Conservation (phyloP, 2,329 filamentous ascomycete genomes). For the Xylariales sp. region DNA sequence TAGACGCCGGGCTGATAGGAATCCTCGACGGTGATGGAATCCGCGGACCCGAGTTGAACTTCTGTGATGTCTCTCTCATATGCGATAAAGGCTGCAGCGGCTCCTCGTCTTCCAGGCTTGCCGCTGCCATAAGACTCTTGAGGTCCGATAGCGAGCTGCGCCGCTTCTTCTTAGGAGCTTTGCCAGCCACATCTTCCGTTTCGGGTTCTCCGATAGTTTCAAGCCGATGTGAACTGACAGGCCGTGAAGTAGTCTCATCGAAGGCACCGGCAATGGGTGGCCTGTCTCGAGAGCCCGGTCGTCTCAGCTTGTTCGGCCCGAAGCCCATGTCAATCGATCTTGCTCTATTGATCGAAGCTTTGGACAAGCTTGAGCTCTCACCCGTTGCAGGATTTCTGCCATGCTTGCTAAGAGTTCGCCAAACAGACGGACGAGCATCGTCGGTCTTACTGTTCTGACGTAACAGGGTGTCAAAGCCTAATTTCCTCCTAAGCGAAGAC, state of each 20-base stretch:
- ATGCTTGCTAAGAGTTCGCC: slow-evolving; percentile 85
- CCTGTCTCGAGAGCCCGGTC: slow-evolving; percentile 54
- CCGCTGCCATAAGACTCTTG: slow-evolving; percentile 60
- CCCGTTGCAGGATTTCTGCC: slow-evolving; percentile 54
- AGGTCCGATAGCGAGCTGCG: slow-evolving; percentile 90
- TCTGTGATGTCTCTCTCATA: slow-evolving; percentile 51
- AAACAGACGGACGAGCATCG: slow-evolving; percentile 70
- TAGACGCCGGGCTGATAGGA: slow-evolving; percentile 43
- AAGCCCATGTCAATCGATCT: slow-evolving; percentile 71
- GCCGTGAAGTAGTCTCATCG: slow-evolving; percentile 49
- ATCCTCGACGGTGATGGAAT: slow-evolving; percentile 44
- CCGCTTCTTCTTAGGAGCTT: slow-evolving; percentile 67
- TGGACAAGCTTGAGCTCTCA: slow-evolving; percentile 62
- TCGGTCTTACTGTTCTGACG: slow-evolving; percentile 74
- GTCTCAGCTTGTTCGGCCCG: slow-evolving; percentile 45
- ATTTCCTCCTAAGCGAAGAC: slow-evolving; percentile 78
- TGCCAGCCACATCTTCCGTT: slow-evolving; percentile 33
- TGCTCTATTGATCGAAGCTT: slow-evolving; percentile 62
- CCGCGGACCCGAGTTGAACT: slow-evolving; percentile 50
- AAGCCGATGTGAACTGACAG: slow-evolving; percentile 52
- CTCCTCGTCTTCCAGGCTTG: slow-evolving; percentile 41
- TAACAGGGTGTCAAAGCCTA: slow-evolving; percentile 72
- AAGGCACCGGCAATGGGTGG: slow-evolving; percentile 59
- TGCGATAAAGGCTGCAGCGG: slow-evolving; percentile 45
- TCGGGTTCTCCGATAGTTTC: slow-evolving; percentile 58